Conservation (phyloP, 1,139 yeast species). For the Keqinozyma sinolaborantium region DNA sequence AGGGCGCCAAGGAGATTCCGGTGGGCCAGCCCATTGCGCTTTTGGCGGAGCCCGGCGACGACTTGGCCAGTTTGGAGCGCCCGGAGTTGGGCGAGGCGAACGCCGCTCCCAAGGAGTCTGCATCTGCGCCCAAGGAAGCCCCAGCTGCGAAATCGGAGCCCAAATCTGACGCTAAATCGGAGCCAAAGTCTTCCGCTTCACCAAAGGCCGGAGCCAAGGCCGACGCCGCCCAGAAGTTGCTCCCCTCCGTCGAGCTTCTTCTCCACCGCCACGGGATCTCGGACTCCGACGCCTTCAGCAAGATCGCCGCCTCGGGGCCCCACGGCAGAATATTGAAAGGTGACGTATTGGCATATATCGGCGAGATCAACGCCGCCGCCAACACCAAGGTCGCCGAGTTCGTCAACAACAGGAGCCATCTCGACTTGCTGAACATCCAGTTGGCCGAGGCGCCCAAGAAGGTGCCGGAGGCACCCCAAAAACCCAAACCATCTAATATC, state of each 20-base stretch:
- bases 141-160: conserved; percentile 9
- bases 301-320: conserved; percentile 85
- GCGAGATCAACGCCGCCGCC: conserved; percentile 49
- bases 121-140: conserved; percentile 6
- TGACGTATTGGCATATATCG: conserved; percentile 82
- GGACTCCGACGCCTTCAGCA: conserved; percentile 61
- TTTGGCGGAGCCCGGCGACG: conserved; percentile 86
- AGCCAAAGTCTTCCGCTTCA: conserved; percentile 12
- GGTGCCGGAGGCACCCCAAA: conserved; percentile 13
- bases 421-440: conserved; percentile 75
- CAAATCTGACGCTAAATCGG: conserved; percentile 14
- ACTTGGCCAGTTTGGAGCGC: conserved; percentile 56
- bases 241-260: conserved; percentile 78
- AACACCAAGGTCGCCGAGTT: conserved; percentile 52
- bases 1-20: conserved; percentile 74
- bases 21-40: conserved; percentile 92
- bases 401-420: conserved; percentile 55
- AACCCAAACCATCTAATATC: conserved; percentile 27
- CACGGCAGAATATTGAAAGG: conserved; percentile 85
- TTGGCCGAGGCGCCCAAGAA: conserved; percentile 34
- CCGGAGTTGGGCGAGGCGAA: conserved; percentile 40
- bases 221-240: conserved; percentile 59
- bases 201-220: conserved; percentile 42
- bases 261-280: conserved; percentile 62
- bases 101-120: conserved; percentile 13